Evolutionary conservation across 768 basidiomycete species (phyloP).

Genomic region (Naganishia randhawae): DNA sequence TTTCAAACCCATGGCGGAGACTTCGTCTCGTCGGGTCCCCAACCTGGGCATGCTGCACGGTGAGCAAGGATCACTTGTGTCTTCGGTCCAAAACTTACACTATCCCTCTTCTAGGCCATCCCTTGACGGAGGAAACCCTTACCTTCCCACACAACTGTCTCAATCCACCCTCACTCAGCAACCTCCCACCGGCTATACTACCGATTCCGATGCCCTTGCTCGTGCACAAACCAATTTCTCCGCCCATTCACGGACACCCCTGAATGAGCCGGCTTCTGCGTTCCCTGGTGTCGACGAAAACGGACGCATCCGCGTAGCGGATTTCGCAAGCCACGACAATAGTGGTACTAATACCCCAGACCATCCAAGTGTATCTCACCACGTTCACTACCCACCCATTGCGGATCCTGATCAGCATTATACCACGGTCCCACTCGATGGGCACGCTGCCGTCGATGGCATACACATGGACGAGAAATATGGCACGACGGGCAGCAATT

Average conservation of each 20-base stretch:
- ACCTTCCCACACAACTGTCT: slow-evolving; percentile 21
- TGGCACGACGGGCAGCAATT: background rate
- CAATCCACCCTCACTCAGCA: background rate
- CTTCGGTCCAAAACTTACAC: background rate
- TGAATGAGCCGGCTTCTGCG: background rate
- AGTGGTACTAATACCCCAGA: background rate
- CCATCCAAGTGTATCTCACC: background rate
- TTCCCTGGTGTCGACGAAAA: slow-evolving; percentile 3
- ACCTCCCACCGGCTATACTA: background rate
- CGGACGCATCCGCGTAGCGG: slow-evolving; percentile 15
- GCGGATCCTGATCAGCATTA: slow-evolving; percentile 17
- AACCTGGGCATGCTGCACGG: slow-evolving; percentile 11
- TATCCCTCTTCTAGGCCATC: slow-evolving; percentile 8
- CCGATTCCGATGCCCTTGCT: slow-evolving; percentile 1
- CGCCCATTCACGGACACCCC: slow-evolving; percentile 22
- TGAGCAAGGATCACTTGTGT: background rate
- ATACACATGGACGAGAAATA: slow-evolving; percentile 8
- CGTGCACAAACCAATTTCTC: slow-evolving; percentile 14
- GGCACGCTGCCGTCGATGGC: background rate
- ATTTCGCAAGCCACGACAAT: background rate
- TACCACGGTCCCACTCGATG: slow-evolving; percentile 18
- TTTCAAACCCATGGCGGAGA: slow-evolving; percentile 18
- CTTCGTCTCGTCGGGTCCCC: slow-evolving; percentile 16
- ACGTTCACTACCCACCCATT: slow-evolving; percentile 2
- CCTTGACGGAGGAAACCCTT: slow-evolving; percentile 18